Evolutionary conservation across 1,284 basidiomycete species (phyloP).

Genomic region (Apiotrichum sp.): DNA sequence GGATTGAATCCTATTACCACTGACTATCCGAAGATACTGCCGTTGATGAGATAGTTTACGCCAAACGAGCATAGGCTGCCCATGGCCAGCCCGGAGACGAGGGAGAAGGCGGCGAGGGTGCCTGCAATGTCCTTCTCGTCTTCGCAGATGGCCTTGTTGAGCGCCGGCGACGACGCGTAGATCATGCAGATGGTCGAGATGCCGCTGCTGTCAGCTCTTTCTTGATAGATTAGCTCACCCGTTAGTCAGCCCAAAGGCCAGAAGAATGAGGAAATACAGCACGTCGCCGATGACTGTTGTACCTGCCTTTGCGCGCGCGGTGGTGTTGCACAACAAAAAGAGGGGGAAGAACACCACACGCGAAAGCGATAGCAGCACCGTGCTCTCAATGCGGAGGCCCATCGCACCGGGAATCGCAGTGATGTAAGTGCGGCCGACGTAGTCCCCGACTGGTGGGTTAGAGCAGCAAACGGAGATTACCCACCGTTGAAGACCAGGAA

Average conservation of each 20-base stretch:
- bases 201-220: constrained; percentile 27
- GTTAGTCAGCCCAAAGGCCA: constrained; percentile 66
- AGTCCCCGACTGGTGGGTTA: constrained; percentile 62
- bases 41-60: constrained; percentile 48
- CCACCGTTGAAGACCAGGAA: constrained; percentile 48
- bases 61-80: constrained; percentile 74
- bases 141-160: constrained; percentile 44
- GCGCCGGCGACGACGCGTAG: constrained; percentile 37
- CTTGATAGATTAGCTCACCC: constrained; percentile 52
- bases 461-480: constrained; percentile 43
- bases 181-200: constrained; percentile 45
- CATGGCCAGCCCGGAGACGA: constrained; percentile 65
- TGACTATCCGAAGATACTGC: constrained; percentile 17
- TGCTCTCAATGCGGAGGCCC: neutral
- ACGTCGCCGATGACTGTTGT: constrained; percentile 64
- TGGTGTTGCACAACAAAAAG: constrained; percentile 70
- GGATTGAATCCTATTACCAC: neutral
- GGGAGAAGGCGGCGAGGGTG: constrained; percentile 67
- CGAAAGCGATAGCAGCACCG: constrained; percentile 54
- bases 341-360: constrained; percentile 72
- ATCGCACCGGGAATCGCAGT: constrained; percentile 59
- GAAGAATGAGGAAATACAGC: constrained; percentile 65
- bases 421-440: constrained; percentile 62
- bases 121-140: constrained; percentile 77
- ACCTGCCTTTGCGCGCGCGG: constrained; percentile 15